Evolutionary conservation across 495 filamentous ascomycete species (phyloP).

Genomic region (Penicillium egyptiacum): DNA sequence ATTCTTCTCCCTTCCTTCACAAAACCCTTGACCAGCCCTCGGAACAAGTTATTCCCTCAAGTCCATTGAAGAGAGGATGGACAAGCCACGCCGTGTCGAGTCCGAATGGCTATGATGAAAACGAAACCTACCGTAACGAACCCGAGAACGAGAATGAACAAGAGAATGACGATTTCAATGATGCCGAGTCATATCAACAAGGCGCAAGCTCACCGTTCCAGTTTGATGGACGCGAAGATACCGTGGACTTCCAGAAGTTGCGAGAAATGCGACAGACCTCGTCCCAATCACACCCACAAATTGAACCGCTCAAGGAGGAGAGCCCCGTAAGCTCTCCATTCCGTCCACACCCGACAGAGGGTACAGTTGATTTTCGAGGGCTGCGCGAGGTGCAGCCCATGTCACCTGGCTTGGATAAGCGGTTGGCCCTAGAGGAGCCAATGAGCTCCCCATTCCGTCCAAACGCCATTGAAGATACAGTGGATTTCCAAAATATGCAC

Average conservation of each 20-base stretch:
- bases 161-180: slow-evolving; percentile 22
- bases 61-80: slow-evolving; percentile 35
- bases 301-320: slow-evolving; percentile 9
- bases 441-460: slow-evolving; percentile 43
- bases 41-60: slow-evolving; percentile 37
- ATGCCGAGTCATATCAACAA: slow-evolving; percentile 23
- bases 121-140: slow-evolving; percentile 20
- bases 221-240: slow-evolving; percentile 38
- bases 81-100: slow-evolving; percentile 16
- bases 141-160: slow-evolving; percentile 18
- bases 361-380: slow-evolving; percentile 32
- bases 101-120: slow-evolving; percentile 10
- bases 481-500: slow-evolving; percentile 31
- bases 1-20: slow-evolving; percentile 30
- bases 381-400: slow-evolving; percentile 25
- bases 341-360: slow-evolving; percentile 32
- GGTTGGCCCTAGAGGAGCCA: slow-evolving; percentile 18
- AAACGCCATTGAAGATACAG: slow-evolving; percentile 36
- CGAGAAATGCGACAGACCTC: slow-evolving; percentile 19
- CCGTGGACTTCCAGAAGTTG: slow-evolving; percentile 38
- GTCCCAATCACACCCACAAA: background rate
- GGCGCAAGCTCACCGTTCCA: slow-evolving; percentile 43
- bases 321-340: slow-evolving; percentile 42
- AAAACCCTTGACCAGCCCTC: slow-evolving; percentile 30
- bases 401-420: slow-evolving; percentile 19